Evolutionary conservation across 768 basidiomycete genomes (phyloP).

Genomic region (Sarcomyxa edulis): DNA sequence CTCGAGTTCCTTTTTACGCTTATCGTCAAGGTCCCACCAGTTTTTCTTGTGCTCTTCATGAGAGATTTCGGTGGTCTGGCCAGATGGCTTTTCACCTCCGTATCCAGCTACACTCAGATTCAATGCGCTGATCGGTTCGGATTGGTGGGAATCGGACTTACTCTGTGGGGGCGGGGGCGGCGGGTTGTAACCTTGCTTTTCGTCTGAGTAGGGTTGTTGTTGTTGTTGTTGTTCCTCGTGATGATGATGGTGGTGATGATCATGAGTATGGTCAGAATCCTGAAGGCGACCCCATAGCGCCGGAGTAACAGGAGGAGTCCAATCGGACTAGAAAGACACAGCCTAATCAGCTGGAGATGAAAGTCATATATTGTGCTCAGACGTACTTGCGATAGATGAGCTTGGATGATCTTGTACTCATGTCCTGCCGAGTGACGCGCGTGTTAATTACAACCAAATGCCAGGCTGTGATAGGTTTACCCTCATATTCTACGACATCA

Average conservation of each 20-base stretch:
- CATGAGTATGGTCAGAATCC: slow-evolving; percentile 15
- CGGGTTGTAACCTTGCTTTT: slow-evolving; percentile 15
- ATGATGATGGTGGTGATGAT: slow-evolving; percentile 20
- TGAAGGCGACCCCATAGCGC: slow-evolving; percentile 62
- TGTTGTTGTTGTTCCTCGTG: slow-evolving; percentile 24
- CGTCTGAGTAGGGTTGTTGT: slow-evolving; percentile 16
- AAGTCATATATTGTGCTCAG: slow-evolving; percentile 3
- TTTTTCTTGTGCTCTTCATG: slow-evolving; percentile 46
- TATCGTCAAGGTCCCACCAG: slow-evolving; percentile 52
- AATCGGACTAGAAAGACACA: slow-evolving; percentile 45
- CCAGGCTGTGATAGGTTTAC: slow-evolving; percentile 22
- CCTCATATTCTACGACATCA: slow-evolving; percentile 51
- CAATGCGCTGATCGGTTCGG: background rate
- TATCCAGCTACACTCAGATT: slow-evolving; percentile 6
- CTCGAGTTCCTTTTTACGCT: slow-evolving; percentile 54
- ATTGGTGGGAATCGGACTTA: background rate
- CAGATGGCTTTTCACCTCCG: slow-evolving; percentile 10
- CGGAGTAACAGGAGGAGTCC: slow-evolving; percentile 58
- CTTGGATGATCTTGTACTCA: slow-evolving; percentile 66
- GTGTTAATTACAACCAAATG: background rate
- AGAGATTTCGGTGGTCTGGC: slow-evolving; percentile 20
- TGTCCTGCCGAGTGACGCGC: slow-evolving; percentile 28
- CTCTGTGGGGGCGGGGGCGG: slow-evolving; percentile 10
- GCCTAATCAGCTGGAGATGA: background rate
- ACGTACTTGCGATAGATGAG: slow-evolving; percentile 61